These are phyloP conservation scores for Spizellomyces sp. DNA, from an alignment of 192 early-diverging fungal species.

Conservation along the genomic window DNA sequence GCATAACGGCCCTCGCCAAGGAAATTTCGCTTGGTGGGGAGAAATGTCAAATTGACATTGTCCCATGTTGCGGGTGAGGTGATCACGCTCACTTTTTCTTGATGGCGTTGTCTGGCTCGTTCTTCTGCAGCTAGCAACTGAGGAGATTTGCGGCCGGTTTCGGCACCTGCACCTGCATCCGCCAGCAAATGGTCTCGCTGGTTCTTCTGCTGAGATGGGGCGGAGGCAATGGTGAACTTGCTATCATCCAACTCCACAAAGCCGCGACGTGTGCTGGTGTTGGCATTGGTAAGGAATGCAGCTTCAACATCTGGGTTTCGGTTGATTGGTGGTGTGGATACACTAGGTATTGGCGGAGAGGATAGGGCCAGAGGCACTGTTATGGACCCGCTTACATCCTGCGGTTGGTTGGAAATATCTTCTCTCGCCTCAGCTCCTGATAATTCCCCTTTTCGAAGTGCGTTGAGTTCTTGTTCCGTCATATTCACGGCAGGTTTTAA, in stretches of 20 bases:
- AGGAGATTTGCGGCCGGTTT: conserved; percentile 7
- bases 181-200: not conserved
- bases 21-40: conserved; percentile 54
- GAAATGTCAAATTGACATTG: conserved; percentile 44
- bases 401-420: not conserved
- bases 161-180: not conserved
- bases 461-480: conserved; percentile 37
- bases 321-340: not conserved
- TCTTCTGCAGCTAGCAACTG: conserved; percentile 13
- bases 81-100: not conserved
- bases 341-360: not conserved
- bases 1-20: conserved; percentile 54
- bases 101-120: not conserved
- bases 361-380: conserved; percentile 8
- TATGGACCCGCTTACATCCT: conserved; percentile 12
- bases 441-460: conserved; percentile 20
- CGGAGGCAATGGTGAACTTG: not conserved
- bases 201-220: not conserved
- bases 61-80: conserved; percentile 27
- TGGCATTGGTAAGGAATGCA: conserved; percentile 20
- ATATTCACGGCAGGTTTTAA: conserved; percentile 46
- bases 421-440: too few relatives aligned
- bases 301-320: not conserved
- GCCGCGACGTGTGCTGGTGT: conserved; percentile 29
- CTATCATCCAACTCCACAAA: conserved; percentile 43